Evolutionary conservation across 768 basidiomycete species (phyloP), one percentile per base, ranked within the genome.

Genomic region (Polyporus arcularius): DNA sequence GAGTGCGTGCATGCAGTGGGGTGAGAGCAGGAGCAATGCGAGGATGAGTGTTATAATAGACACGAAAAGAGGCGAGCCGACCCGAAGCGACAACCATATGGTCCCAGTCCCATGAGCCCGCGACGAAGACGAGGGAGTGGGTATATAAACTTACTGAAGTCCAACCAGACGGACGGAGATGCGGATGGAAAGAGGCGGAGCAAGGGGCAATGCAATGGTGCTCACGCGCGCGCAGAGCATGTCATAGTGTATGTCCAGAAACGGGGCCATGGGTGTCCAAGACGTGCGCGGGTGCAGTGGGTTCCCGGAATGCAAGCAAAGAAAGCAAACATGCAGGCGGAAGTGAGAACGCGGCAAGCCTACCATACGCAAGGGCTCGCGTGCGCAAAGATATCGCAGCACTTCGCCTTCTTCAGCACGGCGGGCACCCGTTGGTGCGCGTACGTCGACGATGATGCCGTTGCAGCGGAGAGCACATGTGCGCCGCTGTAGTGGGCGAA

Each of bases 311-410:
- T 41, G 40, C 43, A 48, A 26, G 45, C 55, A 45, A 21, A 35
- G 43, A 31, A 46, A 11, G 12, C 11, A 16, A 18, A 18, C 54
- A 3, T 6, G 32, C 4, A 30, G 10, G n/a, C 3, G 14, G 45
- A 11, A 35, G 32, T 2, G 18, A 11, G 14, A 21, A 47, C 15
- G 41, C 12, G 26, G 10, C 26, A 11, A 7, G 42, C 31, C 59
- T 66, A 66, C 65, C 65, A 66, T 9, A 63, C 43, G 45, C 58
- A 60, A 12, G 59, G 58, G 43, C 53, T 39, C 48, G 65, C 58
- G 43, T 55, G 61, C 55, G 61, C 61, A 39, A 60, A 63, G 40
- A 63, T 57, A 30, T 66, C 65, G 21, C 60, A 53, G 45, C 54
- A 41, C 43, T 48, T 58, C 21, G 61, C 47, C 58, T 62, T 62